phyloP scores from a whole-genome alignment of 2,329 filamentous ascomycete genomes.

The Pestalotiopsis sp. region DNA sequence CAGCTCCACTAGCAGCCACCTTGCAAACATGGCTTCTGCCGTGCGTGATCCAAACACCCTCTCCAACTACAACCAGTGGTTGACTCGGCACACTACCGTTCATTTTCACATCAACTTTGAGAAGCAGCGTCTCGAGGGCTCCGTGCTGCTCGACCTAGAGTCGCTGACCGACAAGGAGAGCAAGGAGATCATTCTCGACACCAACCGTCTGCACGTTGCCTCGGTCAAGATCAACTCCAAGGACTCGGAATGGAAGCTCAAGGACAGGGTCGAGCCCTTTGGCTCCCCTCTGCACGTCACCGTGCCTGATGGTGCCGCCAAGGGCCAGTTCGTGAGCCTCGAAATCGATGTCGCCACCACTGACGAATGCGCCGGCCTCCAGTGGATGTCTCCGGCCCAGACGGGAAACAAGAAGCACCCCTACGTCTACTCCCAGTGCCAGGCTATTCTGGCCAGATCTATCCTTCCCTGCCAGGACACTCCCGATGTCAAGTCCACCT shows the following conservation, averaged over 20 bases:
- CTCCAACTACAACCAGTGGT: constrained; percentile 89
- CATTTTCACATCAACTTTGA: constrained; percentile 85
- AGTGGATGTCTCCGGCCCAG: constrained; percentile 93
- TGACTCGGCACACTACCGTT: constrained; percentile 80
- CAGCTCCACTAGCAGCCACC: constrained; percentile 14
- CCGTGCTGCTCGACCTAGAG: constrained; percentile 75
- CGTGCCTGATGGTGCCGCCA: constrained; percentile 57
- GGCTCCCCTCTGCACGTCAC: constrained; percentile 71
- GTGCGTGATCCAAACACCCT: constrained; percentile 83
- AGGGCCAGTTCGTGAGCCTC: constrained; percentile 56
- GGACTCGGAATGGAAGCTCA: constrained; percentile 69
- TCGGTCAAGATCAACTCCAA: constrained; percentile 71
- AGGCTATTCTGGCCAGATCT: constrained; percentile 92
- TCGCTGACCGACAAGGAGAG: constrained; percentile 74
- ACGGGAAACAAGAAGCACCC: constrained; percentile 95
- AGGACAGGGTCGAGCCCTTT: constrained; percentile 72
- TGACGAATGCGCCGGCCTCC: constrained; percentile 84
- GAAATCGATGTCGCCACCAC: constrained; percentile 80
- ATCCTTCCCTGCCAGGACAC: constrained; percentile 98
- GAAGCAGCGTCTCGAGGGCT: constrained; percentile 75
- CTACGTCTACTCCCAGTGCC: constrained; percentile 98
- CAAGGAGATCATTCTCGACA: constrained; percentile 83
- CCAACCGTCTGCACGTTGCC: constrained; percentile 78
- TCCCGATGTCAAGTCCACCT: constrained; percentile 95
- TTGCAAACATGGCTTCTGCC: constrained; percentile 35